These are phyloP conservation scores for Plantago ovata DNA, from an alignment of 257 asterid species.

Conservation along the genomic window DNA sequence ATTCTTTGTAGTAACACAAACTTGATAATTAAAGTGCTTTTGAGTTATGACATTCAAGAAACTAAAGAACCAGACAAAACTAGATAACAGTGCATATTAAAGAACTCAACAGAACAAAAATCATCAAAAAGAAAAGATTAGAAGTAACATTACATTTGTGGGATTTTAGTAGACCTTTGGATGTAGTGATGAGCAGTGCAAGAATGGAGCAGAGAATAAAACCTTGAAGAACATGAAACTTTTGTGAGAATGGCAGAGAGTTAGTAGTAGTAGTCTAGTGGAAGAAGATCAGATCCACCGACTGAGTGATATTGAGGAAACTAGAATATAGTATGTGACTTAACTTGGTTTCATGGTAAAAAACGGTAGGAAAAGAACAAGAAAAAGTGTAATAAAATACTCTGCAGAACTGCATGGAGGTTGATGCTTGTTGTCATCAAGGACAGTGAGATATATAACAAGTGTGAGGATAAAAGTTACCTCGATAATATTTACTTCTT, in stretches of 20 bases:
- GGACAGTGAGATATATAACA: constrained; percentile 15
- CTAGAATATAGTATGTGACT: neutral
- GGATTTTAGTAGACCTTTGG: constrained; percentile 8
- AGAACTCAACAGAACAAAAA: neutral
- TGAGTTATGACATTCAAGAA: neutral
- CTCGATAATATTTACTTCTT: constrained; percentile 35
- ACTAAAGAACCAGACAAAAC: neutral
- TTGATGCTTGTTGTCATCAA: constrained; percentile 32
- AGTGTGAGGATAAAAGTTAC: constrained; percentile 27
- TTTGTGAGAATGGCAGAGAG: constrained; percentile 30
- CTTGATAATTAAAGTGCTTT: neutral
- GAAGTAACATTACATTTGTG: constrained; percentile 10
- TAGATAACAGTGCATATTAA: neutral
- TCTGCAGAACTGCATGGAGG: constrained; percentile 29
- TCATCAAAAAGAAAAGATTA: neutral
- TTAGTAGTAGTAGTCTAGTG: constrained; percentile 8
- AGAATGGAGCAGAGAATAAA: constrained; percentile 38
- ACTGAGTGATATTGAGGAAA: constrained; percentile 26
- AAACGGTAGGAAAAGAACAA: constrained; percentile 8
- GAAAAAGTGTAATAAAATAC: constrained; percentile 23
- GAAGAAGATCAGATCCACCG: constrained; percentile 52
- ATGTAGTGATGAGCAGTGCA: constrained; percentile 10
- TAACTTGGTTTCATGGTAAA: constrained; percentile 32
- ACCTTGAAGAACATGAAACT: constrained; percentile 32
- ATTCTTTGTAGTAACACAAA: neutral